phyloP scores from a whole-genome alignment of 495 filamentous ascomycete species.

The Bacidia gigantensis region DNA sequence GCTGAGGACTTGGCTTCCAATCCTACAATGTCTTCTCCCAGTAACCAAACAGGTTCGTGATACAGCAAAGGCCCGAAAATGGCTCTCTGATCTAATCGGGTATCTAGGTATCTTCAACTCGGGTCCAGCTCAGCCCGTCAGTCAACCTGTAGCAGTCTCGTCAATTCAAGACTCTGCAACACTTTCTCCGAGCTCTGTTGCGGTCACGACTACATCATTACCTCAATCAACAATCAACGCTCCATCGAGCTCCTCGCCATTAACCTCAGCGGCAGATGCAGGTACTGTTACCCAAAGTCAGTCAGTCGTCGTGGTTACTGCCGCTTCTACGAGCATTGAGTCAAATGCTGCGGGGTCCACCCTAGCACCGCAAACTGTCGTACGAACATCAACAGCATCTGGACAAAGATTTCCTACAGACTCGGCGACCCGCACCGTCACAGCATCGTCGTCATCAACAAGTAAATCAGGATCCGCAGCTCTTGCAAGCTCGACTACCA shows the following conservation, averaged over 20 bases:
- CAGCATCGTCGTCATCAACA: conserved; percentile 14
- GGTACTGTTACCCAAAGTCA: conserved; percentile 15
- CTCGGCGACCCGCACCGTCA: conserved; percentile 7
- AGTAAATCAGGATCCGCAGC: conserved; percentile 13
- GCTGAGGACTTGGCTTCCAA: background rate
- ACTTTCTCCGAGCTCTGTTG: conserved; percentile 17
- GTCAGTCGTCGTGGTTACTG: conserved; percentile 21
- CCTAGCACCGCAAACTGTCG: conserved; percentile 2
- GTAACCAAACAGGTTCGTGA: background rate
- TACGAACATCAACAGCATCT: conserved; percentile 20
- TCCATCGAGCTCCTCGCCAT: background rate
- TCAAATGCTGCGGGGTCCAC: conserved; percentile 9
- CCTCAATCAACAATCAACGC: conserved; percentile 15
- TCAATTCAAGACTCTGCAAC: background rate
- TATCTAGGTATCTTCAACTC: background rate
- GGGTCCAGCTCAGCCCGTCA: background rate
- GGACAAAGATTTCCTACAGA: conserved; percentile 1
- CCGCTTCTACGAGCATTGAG: conserved; percentile 23
- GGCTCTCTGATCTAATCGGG: background rate
- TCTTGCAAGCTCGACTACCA: conserved; percentile 7
- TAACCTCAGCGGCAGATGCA: conserved; percentile 3
- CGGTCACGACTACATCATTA: conserved; percentile 23
- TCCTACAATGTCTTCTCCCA: background rate
- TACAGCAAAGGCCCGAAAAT: background rate
- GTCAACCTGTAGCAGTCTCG: background rate